Evolutionary conservation across 345 rosid genomes (phyloP).

Genomic region (Populus ilicifolia): DNA sequence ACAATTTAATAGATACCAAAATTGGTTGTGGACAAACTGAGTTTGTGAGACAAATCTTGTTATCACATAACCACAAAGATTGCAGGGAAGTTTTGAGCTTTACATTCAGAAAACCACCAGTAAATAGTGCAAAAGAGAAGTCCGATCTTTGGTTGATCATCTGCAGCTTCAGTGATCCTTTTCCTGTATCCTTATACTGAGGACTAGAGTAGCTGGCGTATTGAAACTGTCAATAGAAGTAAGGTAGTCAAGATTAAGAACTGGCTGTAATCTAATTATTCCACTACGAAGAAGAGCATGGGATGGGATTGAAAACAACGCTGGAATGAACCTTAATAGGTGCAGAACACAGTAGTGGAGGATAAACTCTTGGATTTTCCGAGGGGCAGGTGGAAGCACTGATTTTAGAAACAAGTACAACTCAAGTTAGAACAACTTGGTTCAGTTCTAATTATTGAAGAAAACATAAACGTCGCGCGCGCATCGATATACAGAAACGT

Average conservation of each 20-base stretch:
- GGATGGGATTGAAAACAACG: not conserved
- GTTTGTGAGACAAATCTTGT: no score
- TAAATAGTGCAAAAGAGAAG: conserved; percentile 58
- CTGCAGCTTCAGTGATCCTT: conserved; percentile 58
- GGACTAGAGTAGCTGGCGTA: conserved; percentile 31
- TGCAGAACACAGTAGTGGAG: conserved; percentile 61
- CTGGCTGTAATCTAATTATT: not conserved
- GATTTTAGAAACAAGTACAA: not conserved
- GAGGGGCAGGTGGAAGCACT: conserved; percentile 14
- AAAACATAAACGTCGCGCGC: not conserved
- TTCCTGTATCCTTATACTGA: conserved; percentile 43
- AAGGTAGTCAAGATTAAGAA: not conserved
- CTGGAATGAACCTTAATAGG: conserved; percentile 55
- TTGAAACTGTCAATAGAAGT: not conserved
- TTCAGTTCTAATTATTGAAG: no score
- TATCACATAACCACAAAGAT: no score
- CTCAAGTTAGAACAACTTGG: not conserved
- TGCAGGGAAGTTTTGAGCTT: conserved; percentile 1
- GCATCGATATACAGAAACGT: no score
- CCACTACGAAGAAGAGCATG: not conserved
- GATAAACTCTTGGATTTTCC: conserved; percentile 23
- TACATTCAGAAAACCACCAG: conserved; percentile 59
- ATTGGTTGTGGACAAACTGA: no score
- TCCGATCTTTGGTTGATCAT: conserved; percentile 75
- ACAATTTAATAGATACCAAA: no score